Base-by-base conservation (phyloP, 306 rosid species). In the Leucaena leucocephala region DNA sequence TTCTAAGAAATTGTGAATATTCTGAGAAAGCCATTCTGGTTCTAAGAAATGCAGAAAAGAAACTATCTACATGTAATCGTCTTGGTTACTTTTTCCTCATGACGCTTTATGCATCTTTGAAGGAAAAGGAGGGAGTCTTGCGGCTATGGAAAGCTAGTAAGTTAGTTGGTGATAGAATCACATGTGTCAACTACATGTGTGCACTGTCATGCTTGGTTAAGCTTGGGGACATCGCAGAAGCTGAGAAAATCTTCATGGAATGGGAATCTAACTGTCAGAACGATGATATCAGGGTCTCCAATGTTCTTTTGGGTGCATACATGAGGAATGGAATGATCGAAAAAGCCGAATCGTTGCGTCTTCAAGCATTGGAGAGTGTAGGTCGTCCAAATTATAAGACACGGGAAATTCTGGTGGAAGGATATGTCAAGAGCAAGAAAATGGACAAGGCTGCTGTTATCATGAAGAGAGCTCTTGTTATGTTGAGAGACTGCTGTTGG, bases 391-490 rank as follows among this genome's bases (percentile, higher is more conserved):
- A 91, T 84, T 92, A 91, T 76, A 94, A 91, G 85, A 92, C 98
- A 15, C 86, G 97, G 93, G 98, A 94, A 86, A 94, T 92, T 87
- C 92, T 94, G 42, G 76, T 87, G 66, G 97, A 94, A 82, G 97
- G 97, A 79, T 87, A 86, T 87, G 63, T 88, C 83, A 89, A 83
- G 54, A 34, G 62, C 80, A 69, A 84, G 72, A 77, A 82, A 77
- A 85, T 86, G 86, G 95, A 85, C 2, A 76, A 84, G 85, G 94
- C 91, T 71, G 65, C 91, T 69, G 68, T 84, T 84, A 87, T 89
- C 14, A 77, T 91, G 89, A 84, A 79, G 79, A 85, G 84, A 69
- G 93, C 90, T 72, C 88, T 83, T 70, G 58, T 63, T 16, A 71
- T 82, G 89, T 45, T 79, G 85, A 84, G 81, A 80, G 78, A 78